Evolutionary conservation across 768 basidiomycete genomes (phyloP), one percentile per base, ranked within the genome.

Genomic region (Lentinula aciculospora): DNA sequence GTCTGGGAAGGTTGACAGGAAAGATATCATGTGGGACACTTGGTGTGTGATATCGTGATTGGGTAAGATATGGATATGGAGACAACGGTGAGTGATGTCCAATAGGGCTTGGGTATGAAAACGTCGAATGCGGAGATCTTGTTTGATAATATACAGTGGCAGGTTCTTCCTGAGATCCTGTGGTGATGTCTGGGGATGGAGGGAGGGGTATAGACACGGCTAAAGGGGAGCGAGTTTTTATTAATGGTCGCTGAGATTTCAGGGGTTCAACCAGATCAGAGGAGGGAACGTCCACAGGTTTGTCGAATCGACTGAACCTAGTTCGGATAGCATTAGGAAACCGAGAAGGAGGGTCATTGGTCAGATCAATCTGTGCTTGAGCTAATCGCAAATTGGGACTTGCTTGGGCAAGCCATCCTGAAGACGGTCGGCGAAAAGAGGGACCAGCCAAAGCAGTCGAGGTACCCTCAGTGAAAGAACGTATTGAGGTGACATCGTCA

Each of bases 61-160:
- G 53, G 8, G 49, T 36, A 1, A 25, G 19, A 40, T 27, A 29
- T 32, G 46, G 27, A 28, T 48, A 57, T 32, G 37, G 49, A 21
- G 49, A 51, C 39, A 45, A 27, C 13, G 48, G 58, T 36, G 48
- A 53, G 15, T 61, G 39, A n/a, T 15, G 8, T 32, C 5, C 73
- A 69, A 44, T 23, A 57, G 73, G 64, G 59, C 63, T 67, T 51
- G 79, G 78, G 75, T 81, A 79, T 79, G 78, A 60, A 42, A 72
- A 65, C 61, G 72, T 72, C 34, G 78, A 72, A 61, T 76, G 75
- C 50, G 80, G 77, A 1, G 79, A 77, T 61, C 77, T 71, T 56
- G 79, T 74, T 73, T 87, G 81, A 68, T 86, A 87, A 73, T 75
- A 86, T 80, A 87, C 82, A 80, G 81, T 84, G 62, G 79, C 73